Base-by-base conservation (phyloP, 345 rosid species). In the Eucalyptus regnans region DNA sequence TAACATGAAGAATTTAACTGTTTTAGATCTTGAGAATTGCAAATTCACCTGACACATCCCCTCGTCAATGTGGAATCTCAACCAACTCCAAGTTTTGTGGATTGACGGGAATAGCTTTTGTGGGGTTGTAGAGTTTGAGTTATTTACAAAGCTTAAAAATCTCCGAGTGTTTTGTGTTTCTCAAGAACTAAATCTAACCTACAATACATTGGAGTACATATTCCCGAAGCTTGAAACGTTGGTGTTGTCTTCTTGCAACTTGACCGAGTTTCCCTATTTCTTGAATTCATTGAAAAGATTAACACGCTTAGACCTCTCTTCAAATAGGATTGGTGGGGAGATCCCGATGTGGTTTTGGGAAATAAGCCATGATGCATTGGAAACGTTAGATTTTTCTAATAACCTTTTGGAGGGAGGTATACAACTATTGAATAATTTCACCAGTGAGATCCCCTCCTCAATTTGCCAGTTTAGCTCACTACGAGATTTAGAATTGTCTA, bases 221-320 rank as follows among this genome's bases (percentile, higher is more conserved):
- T 60, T 60, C 12, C 15, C 31, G 3, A 60, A 25, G 31, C 66
- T 60, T 60, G n/a, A 60, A 60, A 13, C 4, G 31, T 25, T 60
- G 66, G 0, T 0, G 4, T 58, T 58, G n/a, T 0, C 0, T 10
- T 25, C 1, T 60, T 60, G 66, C 66, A 25, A 25, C 66, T 60
- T 60, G 66, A 60, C 31, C n/a, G 25, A 60, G n/a, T 60, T 60
- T 25, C 66, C 66, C 0, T 60, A 1, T 60, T 60, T 60, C 66
- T 10, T 60, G 66, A 10, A 5, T 25, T 60, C 66, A 25, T 60
- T 60, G 31, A 25, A 25, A 25, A 60, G 7, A 60, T 60, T 60
- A 60, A 60, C 2, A 60, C 0, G 0, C 3, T 60, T 60, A 25
- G 7, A 11, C 66, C 31, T 60, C 66, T 60, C 66, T 25, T 60